Evolutionary conservation across 1,284 basidiomycete genomes (phyloP), one percentile per base, ranked within the genome.

Genomic region (Stygiomarasmius scandens): DNA sequence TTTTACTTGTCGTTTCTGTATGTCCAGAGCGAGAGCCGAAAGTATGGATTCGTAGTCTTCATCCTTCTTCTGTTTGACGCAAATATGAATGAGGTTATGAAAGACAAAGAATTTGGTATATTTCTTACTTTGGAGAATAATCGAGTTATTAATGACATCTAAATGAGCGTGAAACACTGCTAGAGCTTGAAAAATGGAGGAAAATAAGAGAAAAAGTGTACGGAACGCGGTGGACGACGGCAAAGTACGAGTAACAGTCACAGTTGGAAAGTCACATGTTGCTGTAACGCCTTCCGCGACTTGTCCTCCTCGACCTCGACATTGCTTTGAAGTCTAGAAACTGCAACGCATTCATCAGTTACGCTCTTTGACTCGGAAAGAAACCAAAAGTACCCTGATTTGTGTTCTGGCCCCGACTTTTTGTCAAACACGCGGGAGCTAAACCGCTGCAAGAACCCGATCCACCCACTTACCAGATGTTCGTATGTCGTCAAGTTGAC

Each of bases 21-120:
- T 87, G 66, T 89, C 83, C n/a, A 74, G 70, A 6, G 86, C 84
- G 46, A 93, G 77, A 43, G 74, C 72, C 14, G 85, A 80, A 36
- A 93, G 82, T 55, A 90, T 72, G 38, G 84, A 79, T 65, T 90
- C 89, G 68, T 89, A 90, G 72, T 92, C 87, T 64, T 90, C 87
- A 16, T 79, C 75, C 29, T 67, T 67, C 63, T 63, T 74, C 75
- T 77, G 59, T 49, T 14, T 19, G 25, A 32, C 32, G 43, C n/a
- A 32, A 12, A 32, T 32, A 12, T 19, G 12, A 32, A 27, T 10
- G 20, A 44, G 32, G 23, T 9, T 34, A 50, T 44, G 34, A 32
- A 22, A 11, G 19, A 25, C 24, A 23, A 20, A 24, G 10, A n/a
- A 48, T 48, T 1, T 12, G 16, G 11, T 29, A 2, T 16, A 14